Evolutionary conservation across 169 alveolate species (phyloP).

Genomic region (Theileria orientalis): DNA sequence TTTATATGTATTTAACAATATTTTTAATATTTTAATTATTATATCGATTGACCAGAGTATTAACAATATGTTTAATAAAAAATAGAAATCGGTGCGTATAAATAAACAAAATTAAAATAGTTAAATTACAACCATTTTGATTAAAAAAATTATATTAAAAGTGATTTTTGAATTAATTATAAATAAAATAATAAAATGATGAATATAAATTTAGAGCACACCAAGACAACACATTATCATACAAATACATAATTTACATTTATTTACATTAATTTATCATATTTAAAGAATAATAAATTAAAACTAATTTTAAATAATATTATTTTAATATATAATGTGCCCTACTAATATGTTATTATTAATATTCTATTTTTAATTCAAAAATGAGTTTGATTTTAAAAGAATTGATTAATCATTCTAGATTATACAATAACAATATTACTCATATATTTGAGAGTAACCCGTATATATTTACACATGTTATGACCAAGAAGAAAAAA

Average conservation of each 20-base stretch:
- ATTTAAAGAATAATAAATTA: not conserved
- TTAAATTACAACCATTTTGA: too few species aligned
- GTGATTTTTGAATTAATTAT: too few species aligned
- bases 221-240: not conserved
- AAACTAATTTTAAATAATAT: not conserved
- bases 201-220: too few species aligned
- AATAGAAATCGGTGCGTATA: too few species aligned
- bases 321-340: not conserved
- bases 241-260: not conserved
- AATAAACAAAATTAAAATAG: too few species aligned
- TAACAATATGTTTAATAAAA: too few species aligned
- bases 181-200: too few species aligned
- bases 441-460: not conserved
- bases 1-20: too few species aligned
- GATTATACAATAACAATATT: not conserved
- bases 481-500: conserved; percentile 63
- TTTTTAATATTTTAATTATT: too few species aligned
- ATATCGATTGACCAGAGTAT: too few species aligned
- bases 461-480: conserved; percentile 14
- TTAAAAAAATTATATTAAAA: too few species aligned
- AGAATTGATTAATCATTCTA: conserved; percentile 7
- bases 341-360: not conserved
- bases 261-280: not conserved
- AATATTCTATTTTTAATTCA: not conserved
- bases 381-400: conserved; percentile 16